These are phyloP conservation scores for Xylariales sp. DNA, from an alignment of 2,329 filamentous ascomycete genomes.

Conservation along the genomic window DNA sequence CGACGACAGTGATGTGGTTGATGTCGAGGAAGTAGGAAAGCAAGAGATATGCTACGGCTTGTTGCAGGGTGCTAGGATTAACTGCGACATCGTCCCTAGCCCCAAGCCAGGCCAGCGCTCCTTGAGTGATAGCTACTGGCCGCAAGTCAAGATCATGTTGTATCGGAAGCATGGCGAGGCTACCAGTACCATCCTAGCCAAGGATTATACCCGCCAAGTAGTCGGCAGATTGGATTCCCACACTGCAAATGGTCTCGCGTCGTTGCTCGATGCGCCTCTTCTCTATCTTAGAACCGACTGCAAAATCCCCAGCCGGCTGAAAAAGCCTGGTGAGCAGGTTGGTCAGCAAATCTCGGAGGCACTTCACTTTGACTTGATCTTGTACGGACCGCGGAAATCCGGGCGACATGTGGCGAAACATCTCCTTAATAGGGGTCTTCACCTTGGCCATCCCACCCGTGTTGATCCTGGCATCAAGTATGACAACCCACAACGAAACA, in stretches of 20 bases:
- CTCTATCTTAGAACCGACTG: slow-evolving; percentile 66
- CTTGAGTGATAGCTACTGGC: slow-evolving; percentile 60
- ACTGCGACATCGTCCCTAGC: slow-evolving; percentile 63
- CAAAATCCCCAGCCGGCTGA: slow-evolving; percentile 64
- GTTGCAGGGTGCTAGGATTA: slow-evolving; percentile 62
- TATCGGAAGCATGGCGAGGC: slow-evolving; percentile 52
- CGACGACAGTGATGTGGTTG: slow-evolving; percentile 54
- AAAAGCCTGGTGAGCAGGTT: slow-evolving; percentile 56
- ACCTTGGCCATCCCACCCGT: slow-evolving; percentile 60
- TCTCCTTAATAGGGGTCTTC: slow-evolving; percentile 62
- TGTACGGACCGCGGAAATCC: slow-evolving; percentile 72
- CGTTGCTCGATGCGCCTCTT: slow-evolving; percentile 64
- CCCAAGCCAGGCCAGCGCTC: slow-evolving; percentile 59
- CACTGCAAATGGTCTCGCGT: slow-evolving; percentile 63
- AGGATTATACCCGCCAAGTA: slow-evolving; percentile 64
- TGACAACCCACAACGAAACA: slow-evolving; percentile 60
- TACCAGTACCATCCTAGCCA: slow-evolving; percentile 62
- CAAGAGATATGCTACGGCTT: slow-evolving; percentile 80
- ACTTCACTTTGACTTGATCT: slow-evolving; percentile 64
- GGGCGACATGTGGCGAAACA: slow-evolving; percentile 62
- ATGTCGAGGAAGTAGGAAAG: slow-evolving; percentile 55
- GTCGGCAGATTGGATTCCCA: slow-evolving; percentile 73
- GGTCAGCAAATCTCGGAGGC: slow-evolving; percentile 58
- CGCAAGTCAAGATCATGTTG: slow-evolving; percentile 68
- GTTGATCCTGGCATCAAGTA: slow-evolving; percentile 66